Conservation (phyloP, 116 monocot genomes). For the Cymodocea nodosa region DNA sequence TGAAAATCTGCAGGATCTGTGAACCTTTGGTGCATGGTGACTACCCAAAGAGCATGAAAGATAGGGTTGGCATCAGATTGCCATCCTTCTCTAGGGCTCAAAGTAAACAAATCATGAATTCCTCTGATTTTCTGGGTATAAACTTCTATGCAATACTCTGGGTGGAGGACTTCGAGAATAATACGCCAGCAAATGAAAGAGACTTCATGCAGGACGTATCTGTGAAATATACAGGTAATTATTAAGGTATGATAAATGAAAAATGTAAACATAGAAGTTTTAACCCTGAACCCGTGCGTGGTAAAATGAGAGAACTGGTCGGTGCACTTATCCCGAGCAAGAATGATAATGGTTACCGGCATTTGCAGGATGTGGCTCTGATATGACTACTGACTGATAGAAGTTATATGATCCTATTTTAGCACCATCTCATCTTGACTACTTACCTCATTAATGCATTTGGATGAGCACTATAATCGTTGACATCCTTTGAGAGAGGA, state of each 20-base stretch:
- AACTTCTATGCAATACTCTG: slow-evolving; percentile 25
- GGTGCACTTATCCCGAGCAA: too few relatives aligned
- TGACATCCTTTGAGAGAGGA: too few relatives aligned
- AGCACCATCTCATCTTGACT: too few relatives aligned
- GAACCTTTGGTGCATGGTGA: slow-evolving; percentile 35
- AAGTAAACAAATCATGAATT: slow-evolving; percentile 16
- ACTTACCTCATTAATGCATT: too few relatives aligned
- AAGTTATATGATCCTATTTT: too few relatives aligned
- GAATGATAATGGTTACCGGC: too few relatives aligned
- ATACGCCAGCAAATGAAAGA: not conserved
- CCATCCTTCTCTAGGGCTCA: slow-evolving; percentile 26
- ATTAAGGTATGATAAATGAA: not conserved
- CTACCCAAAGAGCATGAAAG: slow-evolving; percentile 38
- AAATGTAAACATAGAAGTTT: too few relatives aligned
- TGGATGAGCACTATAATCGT: too few relatives aligned
- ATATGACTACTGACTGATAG: too few relatives aligned
- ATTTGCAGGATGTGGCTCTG: too few relatives aligned
- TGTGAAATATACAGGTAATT: slow-evolving; percentile 3
- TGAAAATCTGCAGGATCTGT: slow-evolving; percentile 20
- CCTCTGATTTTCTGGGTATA: slow-evolving; percentile 47
- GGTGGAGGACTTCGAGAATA: slow-evolving; percentile 13
- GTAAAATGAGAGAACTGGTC: not conserved
- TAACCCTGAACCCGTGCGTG: not conserved
- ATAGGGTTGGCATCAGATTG: slow-evolving; percentile 21
- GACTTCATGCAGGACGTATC: slow-evolving; percentile 25